phyloP scores from a whole-genome alignment of 768 basidiomycete genomes.

The Suillus luteus region DNA sequence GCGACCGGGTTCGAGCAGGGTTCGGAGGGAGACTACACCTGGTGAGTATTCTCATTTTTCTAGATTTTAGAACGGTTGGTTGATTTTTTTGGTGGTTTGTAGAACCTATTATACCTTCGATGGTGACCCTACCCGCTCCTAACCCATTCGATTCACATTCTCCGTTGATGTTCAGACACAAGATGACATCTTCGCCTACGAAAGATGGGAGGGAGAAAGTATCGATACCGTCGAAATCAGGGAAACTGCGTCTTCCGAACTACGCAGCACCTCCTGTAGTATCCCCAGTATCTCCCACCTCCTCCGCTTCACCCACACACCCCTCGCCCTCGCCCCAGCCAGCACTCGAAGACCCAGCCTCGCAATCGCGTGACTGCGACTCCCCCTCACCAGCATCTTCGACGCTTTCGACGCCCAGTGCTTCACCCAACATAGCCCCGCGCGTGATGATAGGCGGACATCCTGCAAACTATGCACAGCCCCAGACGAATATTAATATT shows the following conservation, averaged over 20 bases:
- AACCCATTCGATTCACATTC: constrained; percentile 13
- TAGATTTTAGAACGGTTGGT: neutral
- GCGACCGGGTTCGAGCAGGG: neutral
- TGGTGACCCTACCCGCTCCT: neutral
- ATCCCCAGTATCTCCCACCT: neutral
- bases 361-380: constrained; percentile 18
- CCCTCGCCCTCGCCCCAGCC: neutral
- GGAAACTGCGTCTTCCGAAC: constrained; percentile 34
- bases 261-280: constrained; percentile 33
- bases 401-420: constrained; percentile 27
- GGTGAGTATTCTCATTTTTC: constrained; percentile 15
- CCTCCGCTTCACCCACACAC: neutral
- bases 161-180: constrained; percentile 1
- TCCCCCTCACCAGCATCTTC: constrained; percentile 28
- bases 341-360: neutral
- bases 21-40: constrained; percentile 26
- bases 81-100: neutral
- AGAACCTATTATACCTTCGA: constrained; percentile 15
- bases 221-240: constrained; percentile 12
- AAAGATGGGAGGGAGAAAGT: neutral
- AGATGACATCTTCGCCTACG: neutral
- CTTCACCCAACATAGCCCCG: constrained; percentile 24
- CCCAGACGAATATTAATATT: constrained; percentile 18
- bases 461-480: constrained; percentile 19
- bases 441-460: constrained; percentile 30